Conservation (phyloP, 2,329 filamentous ascomycete genomes). For the Fusarium goolgardi region DNA sequence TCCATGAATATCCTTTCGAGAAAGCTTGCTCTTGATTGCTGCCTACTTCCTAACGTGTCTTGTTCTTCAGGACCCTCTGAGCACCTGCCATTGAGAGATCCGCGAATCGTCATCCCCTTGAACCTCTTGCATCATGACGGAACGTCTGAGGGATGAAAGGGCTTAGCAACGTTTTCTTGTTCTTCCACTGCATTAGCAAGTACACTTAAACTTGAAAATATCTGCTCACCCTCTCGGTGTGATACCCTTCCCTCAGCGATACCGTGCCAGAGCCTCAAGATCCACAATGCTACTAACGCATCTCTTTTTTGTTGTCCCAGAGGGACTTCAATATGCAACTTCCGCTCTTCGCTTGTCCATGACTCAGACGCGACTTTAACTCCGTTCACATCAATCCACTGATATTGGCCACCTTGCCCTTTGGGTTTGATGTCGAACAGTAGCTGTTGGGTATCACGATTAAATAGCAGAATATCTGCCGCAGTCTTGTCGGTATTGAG, state of each 20-base stretch:
- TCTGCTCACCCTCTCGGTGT: not conserved
- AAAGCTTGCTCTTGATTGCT: not conserved
- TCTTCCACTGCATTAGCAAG: not conserved
- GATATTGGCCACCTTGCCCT: conserved; percentile 15
- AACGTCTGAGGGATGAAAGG: rapidly evolving
- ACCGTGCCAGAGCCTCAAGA: conserved; percentile 30
- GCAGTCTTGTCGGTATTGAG: conserved; percentile 21
- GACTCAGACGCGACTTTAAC: conserved; percentile 11
- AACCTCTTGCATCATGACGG: not conserved
- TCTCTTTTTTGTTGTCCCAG: not conserved
- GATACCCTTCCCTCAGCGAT: not conserved
- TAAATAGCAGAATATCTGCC: conserved; percentile 9
- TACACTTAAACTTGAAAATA: rapidly evolving
- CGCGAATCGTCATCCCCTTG: not conserved
- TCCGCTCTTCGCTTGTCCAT: not conserved
- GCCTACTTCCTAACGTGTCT: rapidly evolving
- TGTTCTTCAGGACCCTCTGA: not conserved
- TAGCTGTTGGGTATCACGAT: not conserved
- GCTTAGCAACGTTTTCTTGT: not conserved
- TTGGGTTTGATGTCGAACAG: conserved; percentile 24
- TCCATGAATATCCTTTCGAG: not conserved
- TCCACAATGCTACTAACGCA: conserved; percentile 26
- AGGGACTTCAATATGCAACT: not conserved
- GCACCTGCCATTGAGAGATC: not conserved
- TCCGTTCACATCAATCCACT: conserved; percentile 14